Evolutionary conservation across 148 eudicot genomes (phyloP).

Genomic region (Nepenthes gracilis): DNA sequence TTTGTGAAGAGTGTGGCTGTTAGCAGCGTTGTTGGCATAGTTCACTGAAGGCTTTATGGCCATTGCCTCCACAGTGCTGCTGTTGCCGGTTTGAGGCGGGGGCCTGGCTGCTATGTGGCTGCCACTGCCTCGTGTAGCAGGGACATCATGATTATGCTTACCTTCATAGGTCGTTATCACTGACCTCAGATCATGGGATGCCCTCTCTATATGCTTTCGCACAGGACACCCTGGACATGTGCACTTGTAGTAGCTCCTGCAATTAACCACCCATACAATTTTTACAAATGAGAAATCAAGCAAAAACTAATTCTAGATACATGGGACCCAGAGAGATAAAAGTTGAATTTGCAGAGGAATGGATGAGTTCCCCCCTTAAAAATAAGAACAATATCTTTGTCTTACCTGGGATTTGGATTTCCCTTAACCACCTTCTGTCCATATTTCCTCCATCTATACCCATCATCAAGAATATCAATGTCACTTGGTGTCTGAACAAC

Average conservation of each 20-base stretch:
- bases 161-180: slow-evolving; percentile 83
- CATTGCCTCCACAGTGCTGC: slow-evolving; percentile 6
- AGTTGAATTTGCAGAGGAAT: no score
- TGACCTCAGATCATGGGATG: slow-evolving; percentile 49
- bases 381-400: neutral
- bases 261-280: neutral
- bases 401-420: slow-evolving; percentile 74
- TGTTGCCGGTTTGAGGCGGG: slow-evolving; percentile 1
- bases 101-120: slow-evolving; percentile 9
- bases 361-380: no score
- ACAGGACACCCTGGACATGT: slow-evolving; percentile 50
- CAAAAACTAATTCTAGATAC: neutral
- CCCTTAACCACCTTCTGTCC: slow-evolving; percentile 78
- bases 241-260: slow-evolving; percentile 86
- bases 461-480: slow-evolving; percentile 80
- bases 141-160: slow-evolving; percentile 76
- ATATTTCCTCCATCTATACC: slow-evolving; percentile 81
- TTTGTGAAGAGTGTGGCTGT: neutral
- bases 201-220: slow-evolving; percentile 72
- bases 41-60: slow-evolving; percentile 39
- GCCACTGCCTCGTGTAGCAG: slow-evolving; percentile 55
- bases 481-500: slow-evolving; percentile 79
- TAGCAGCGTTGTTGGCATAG: slow-evolving; percentile 8
- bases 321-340: neutral
- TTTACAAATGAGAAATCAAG: neutral